Conservation (phyloP, 2,329 filamentous ascomycete species). For the Hypocreales sp. region DNA sequence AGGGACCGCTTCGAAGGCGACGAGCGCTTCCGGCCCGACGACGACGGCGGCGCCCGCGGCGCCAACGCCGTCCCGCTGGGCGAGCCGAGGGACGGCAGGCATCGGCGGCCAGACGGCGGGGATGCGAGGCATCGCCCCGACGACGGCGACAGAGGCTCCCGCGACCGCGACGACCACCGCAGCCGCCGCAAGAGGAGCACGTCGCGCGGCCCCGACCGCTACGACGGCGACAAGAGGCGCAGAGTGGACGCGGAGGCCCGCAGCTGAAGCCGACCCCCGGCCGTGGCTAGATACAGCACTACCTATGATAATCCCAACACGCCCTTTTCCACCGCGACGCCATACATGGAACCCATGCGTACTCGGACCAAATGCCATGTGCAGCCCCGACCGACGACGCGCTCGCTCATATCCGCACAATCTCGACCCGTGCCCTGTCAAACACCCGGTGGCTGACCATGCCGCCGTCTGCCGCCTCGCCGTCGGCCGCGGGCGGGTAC, state of each 20-base stretch:
- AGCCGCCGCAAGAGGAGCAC: slow-evolving; percentile 41
- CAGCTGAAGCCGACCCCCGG: too few relatives aligned
- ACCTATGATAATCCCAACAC: too few relatives aligned
- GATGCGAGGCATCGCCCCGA: slow-evolving; percentile 14
- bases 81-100: slow-evolving; percentile 14
- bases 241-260: slow-evolving; percentile 28
- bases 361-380: too few relatives aligned
- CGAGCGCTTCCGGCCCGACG: slow-evolving; percentile 54
- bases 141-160: slow-evolving; percentile 5
- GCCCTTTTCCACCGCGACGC: too few relatives aligned
- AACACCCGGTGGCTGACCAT: slow-evolving; percentile 63
- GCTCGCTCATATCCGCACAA: slow-evolving; percentile 59
- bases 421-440: slow-evolving; percentile 72
- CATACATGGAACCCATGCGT: too few relatives aligned
- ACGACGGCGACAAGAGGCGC: slow-evolving; percentile 44
- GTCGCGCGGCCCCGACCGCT: slow-evolving; percentile 35
- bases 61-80: slow-evolving; percentile 59
- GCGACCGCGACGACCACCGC: slow-evolving; percentile 6
- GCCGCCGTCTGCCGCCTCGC: slow-evolving; percentile 37
- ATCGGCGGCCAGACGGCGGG: slow-evolving; percentile 9
- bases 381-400: too few relatives aligned
- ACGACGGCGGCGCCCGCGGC: slow-evolving; percentile 39
- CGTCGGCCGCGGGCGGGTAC: slow-evolving; percentile 45
- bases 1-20: slow-evolving; percentile 30
- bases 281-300: too few relatives aligned